A percentile compares a stretch with the other conserved stretches of the same genome.
Conservation (phyloP, 83 land plant genomes). For the Picea mariana region DNA sequence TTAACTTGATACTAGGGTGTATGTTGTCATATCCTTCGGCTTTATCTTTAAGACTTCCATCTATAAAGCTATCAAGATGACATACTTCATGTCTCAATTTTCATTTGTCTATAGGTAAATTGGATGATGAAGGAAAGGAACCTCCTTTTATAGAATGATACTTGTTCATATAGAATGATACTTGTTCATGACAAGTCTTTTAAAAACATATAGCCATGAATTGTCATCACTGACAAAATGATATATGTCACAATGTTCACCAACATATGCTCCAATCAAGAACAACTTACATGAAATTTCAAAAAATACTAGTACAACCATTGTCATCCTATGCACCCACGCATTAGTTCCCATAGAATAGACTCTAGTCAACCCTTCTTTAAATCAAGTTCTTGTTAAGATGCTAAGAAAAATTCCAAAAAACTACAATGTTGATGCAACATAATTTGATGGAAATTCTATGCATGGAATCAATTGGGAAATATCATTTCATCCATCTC, state of each 20-base stretch:
- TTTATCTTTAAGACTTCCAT: conserved; percentile 30
- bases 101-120: neutral
- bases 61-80: neutral
- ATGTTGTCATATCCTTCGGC: conserved; percentile 51
- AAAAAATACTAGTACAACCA: too few relatives aligned
- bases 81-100: neutral
- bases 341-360: too few relatives aligned
- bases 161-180: conserved; percentile 24
- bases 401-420: conserved; percentile 85
- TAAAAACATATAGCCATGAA: conserved; percentile 61
- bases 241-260: neutral
- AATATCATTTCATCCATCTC: conserved; percentile 26
- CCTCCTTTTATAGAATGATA: conserved; percentile 13
- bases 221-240: conserved; percentile 29
- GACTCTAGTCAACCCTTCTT: too few relatives aligned
- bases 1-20: conserved; percentile 20
- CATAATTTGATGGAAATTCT: conserved; percentile 52
- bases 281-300: too few relatives aligned
- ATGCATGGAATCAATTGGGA: conserved; percentile 60
- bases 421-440: conserved; percentile 87
- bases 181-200: conserved; percentile 43
- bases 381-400: conserved; percentile 40
- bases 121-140: conserved; percentile 1
- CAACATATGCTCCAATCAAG: too few relatives aligned
- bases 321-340: too few relatives aligned